Base-by-base conservation (phyloP, 371 early-diverging fungal genomes). In the Apophysomyces variabilis region DNA sequence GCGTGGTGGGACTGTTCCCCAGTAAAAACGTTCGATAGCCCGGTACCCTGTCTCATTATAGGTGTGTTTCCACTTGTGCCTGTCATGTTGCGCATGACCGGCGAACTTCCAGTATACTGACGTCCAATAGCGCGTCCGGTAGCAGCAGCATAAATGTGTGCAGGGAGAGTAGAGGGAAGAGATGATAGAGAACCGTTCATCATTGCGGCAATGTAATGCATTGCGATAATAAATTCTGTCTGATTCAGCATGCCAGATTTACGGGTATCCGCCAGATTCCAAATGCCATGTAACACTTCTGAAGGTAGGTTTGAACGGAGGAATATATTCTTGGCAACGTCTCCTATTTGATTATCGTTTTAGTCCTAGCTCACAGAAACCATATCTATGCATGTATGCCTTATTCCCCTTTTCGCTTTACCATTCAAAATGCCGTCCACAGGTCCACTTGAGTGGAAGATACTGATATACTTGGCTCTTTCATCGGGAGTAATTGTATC, bases 201-300 rank as follows among this genome's bases (percentile, higher is more conserved):
- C 1, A 85, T 76, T n/a, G 83, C 80, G 32, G 89, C 80, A 36
- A 93, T 85, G 67, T 89, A 90, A 73, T 90, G 86, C 94, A 94
- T 94, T 16, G 93, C 93, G 57, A 93, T 89, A 12, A 89, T 87
- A 68, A 94, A 94, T 68, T 90, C 92, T 0, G 88, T 82, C 46
- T 89, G 83, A 46, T 90, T 86, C 35, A 94, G 67, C 36, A 84
- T 75, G 47, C 91, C 92, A 21, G 89, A 81, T 36, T 78, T 73
- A 37, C 89, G 86, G 7, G 91, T 87, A 61, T 93, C 92, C 3
- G 92, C 92, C 57, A 94, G 72, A 39, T 69, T 68, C 91, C 89
- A 89, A 32, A 89, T 79, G 16, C 75, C 71, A 14, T 82, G 73
- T 5, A 89, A 74, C 21, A 70, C 79, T 3, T 82, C 75, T 7